These are phyloP conservation scores for Parafenestella ontariensis DNA, from an alignment of 2,329 filamentous ascomycete species.

Conservation along the genomic window DNA sequence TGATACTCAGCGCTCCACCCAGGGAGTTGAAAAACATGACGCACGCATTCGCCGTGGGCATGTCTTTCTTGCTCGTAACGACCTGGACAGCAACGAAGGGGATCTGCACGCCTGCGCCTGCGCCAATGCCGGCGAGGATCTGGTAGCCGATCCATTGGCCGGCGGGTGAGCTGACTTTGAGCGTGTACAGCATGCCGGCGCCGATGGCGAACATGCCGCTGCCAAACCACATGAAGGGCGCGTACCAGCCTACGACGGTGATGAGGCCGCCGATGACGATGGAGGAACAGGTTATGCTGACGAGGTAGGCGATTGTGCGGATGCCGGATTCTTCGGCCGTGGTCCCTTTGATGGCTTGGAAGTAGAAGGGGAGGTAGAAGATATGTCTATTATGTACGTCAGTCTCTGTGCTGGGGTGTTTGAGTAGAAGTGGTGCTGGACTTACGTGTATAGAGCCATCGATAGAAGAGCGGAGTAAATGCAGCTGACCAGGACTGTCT, in stretches of 20 bases:
- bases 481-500: conserved; percentile 43
- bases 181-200: conserved; percentile 48
- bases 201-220: conserved; percentile 46
- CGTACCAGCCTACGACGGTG: conserved; percentile 38
- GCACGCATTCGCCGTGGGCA: conserved; percentile 53
- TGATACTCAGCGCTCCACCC: conserved; percentile 70
- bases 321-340: conserved; percentile 48
- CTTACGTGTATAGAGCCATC: conserved; percentile 48
- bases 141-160: conserved; percentile 52
- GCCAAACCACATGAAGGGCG: conserved; percentile 50
- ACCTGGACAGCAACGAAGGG: conserved; percentile 55
- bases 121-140: conserved; percentile 47
- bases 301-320: conserved; percentile 44
- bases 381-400: conserved; percentile 31
- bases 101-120: conserved; percentile 54
- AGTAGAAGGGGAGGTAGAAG: conserved; percentile 52
- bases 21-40: conserved; percentile 69
- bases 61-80: conserved; percentile 48
- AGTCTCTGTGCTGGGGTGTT: neutral
- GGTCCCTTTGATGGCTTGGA: conserved; percentile 54
- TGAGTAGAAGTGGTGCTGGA: neutral
- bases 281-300: conserved; percentile 34
- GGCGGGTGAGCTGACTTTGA: conserved; percentile 30
- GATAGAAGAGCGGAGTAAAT: conserved; percentile 46
- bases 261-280: conserved; percentile 38